These are phyloP conservation scores for Ganoderma leucocontextum DNA, from an alignment of 1,284 basidiomycete species.

Conservation along the genomic window DNA sequence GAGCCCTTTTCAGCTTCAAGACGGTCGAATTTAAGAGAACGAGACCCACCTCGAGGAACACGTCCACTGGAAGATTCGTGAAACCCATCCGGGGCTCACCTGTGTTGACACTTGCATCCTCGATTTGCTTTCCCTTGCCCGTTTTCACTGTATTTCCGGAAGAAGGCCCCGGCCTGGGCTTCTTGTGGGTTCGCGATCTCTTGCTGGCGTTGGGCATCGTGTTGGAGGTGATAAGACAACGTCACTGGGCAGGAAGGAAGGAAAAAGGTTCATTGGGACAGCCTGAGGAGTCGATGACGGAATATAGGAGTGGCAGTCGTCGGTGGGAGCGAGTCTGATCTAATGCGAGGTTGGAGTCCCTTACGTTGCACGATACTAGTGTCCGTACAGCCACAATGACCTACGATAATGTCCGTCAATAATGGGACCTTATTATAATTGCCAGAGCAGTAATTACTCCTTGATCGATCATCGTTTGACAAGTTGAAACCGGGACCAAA, in stretches of 20 bases:
- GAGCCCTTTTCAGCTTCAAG: background rate
- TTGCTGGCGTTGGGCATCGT: background rate
- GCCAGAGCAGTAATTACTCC: no score
- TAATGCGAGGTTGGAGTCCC: no score
- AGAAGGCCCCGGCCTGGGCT: background rate
- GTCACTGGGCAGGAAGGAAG: background rate
- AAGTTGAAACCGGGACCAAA: no score
- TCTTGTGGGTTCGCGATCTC: background rate
- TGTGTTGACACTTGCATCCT: background rate
- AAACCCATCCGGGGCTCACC: slow-evolving; percentile 19
- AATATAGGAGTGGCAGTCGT: no score
- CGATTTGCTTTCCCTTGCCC: background rate
- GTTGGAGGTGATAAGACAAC: background rate
- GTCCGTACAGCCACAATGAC: no score
- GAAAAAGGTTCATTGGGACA: no score
- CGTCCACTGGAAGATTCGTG: slow-evolving; percentile 29
- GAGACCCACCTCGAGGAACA: slow-evolving; percentile 29
- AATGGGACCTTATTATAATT: no score
- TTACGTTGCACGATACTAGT: no score
- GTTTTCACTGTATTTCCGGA: background rate
- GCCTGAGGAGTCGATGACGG: no score
- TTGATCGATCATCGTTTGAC: no score
- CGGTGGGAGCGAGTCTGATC: no score
- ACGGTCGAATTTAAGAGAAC: background rate
- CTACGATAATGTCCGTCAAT: no score